Conservation (phyloP, 176 grass and related monocot species). For the Pontederia paniculata region DNA sequence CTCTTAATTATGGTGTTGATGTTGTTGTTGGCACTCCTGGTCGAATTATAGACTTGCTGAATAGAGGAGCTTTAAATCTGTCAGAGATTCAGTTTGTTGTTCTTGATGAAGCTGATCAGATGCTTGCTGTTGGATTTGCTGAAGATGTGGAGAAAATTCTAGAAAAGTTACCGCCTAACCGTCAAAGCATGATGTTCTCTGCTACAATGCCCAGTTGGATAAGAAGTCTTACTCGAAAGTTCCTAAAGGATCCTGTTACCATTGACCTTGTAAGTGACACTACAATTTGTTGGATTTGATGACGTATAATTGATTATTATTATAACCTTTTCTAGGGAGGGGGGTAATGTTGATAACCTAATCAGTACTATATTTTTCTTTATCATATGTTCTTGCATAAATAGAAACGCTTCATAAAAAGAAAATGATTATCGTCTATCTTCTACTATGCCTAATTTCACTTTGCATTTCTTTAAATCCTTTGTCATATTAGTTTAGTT, state of each 20-base stretch:
- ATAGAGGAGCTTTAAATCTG: constrained; percentile 56
- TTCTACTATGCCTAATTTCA: too few species aligned
- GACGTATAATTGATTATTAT: background rate
- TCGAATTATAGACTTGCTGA: constrained; percentile 73
- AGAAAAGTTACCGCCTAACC: constrained; percentile 38
- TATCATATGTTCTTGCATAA: too few species aligned
- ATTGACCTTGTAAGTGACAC: constrained; percentile 71
- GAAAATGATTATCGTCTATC: too few species aligned
- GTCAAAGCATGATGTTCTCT: constrained; percentile 90
- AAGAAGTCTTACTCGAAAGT: constrained; percentile 56
- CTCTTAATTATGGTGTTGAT: constrained; percentile 77
- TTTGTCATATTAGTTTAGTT: too few species aligned
- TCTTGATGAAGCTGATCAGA: constrained; percentile 93
- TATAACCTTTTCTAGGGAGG: background rate
- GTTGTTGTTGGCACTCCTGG: constrained; percentile 82
- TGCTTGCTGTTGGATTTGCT: constrained; percentile 89
- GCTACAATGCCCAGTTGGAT: constrained; percentile 96
- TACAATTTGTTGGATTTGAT: constrained; percentile 1
- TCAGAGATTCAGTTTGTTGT: constrained; percentile 66
- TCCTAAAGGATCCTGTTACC: constrained; percentile 47
- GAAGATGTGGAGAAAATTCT: constrained; percentile 78
- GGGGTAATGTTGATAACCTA: background rate
- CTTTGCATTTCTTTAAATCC: too few species aligned
- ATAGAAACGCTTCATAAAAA: too few species aligned
- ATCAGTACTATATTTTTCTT: too few species aligned